A percentile compares a stretch with the other conserved stretches of the same genome.
These are phyloP conservation scores for Ormosia emarginata DNA, from an alignment of 306 rosid species.

Conservation along the genomic window DNA sequence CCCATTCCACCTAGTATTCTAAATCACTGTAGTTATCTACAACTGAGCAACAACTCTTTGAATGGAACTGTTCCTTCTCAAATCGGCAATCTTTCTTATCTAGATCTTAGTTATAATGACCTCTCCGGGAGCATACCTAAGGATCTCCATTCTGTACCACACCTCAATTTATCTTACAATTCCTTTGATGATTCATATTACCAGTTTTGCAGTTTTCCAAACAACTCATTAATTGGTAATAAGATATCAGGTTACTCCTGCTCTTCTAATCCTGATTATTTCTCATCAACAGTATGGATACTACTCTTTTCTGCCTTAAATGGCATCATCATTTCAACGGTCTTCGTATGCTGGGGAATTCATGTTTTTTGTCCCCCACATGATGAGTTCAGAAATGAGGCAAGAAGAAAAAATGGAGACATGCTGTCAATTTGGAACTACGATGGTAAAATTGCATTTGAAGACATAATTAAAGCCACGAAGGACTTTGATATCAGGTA, in stretches of 20 bases:
- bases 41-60: neutral
- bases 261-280: neutral
- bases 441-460: constrained; percentile 15
- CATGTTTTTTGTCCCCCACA: too few relatives aligned
- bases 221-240: neutral
- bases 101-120: neutral
- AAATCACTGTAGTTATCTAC: neutral
- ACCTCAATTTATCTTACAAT: neutral
- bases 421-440: neutral
- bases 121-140: neutral
- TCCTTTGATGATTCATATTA: neutral
- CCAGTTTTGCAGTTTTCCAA: neutral
- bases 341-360: too few relatives aligned
- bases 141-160: neutral
- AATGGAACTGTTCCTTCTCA: neutral
- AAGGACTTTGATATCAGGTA: neutral
- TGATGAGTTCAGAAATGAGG: too few relatives aligned
- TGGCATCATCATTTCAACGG: too few relatives aligned
- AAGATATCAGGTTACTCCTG: neutral
- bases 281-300: too few relatives aligned
- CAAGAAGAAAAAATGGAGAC: neutral
- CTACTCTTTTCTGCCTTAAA: too few relatives aligned
- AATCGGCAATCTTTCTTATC: neutral
- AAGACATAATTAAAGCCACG: constrained; percentile 1
- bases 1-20: neutral